Base-by-base conservation (phyloP, 106 monocot species). In the Dioscorea dumetorum region DNA sequence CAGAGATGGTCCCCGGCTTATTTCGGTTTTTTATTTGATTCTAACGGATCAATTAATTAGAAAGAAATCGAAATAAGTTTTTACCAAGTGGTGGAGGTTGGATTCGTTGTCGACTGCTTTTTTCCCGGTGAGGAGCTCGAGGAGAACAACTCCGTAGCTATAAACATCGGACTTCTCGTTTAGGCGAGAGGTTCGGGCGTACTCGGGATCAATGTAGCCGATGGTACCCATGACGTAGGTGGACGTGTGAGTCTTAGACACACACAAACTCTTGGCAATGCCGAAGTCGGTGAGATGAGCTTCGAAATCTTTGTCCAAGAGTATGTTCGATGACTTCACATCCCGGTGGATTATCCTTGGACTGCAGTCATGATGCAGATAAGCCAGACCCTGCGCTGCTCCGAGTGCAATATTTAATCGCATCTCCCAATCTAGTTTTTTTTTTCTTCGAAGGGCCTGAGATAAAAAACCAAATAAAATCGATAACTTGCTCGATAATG, bases 81-180 rank as follows among this genome's bases (percentile, higher is more conserved):
- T 67, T 83, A 92, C 92, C 83, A 92, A 61, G 13, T 99, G 97
- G 70, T 92, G 97, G 23, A 99, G 84, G 63, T 99, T 99, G 63
- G 69, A 90, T 54, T 99, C 92, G 48, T 99, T 74, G 21, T 99
- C 90, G 0, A 99, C 90, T 2, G 92, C 85, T 70, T 92, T 99
- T 58, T 62, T 89, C 22, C 92, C 84, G 2, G 97, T 99, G 1
- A 99, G 74, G 33, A 99, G 77, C 82, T 99, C 97, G 3, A 99
- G 83, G 22, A 99, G 73, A 33, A 99, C 92, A 66, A 99, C 79
- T 41, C 97, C 97, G 33, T 80, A 99, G 75, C 88, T 92, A 62
- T 99, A 99, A 33, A 99, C 97, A 77, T 99, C 92, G 2, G 92
- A 92, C 76, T 99, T 99, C 67, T 99, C 97, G 20, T 84, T 99